Percentiles rank a stretch among this genome's conserved stretches.
phyloP scores from a whole-genome alignment of 1,284 basidiomycete genomes.

The Schizophyllum amplum region DNA sequence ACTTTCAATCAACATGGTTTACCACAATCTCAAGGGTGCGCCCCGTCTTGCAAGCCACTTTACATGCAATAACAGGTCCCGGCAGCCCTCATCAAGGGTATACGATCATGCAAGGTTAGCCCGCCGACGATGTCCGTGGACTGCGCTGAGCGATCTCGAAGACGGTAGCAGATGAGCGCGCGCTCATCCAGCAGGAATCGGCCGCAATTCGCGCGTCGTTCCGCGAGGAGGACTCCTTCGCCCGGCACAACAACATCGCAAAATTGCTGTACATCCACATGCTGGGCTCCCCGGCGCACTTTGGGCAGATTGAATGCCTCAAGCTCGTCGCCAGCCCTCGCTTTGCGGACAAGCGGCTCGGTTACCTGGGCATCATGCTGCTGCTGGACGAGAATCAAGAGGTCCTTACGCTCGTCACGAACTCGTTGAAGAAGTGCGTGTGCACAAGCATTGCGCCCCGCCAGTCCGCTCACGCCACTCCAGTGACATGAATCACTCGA shows the following conservation, averaged over 20 bases:
- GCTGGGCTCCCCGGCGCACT: conserved; percentile 98
- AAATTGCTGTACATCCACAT: conserved; percentile 99
- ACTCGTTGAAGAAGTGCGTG: conserved; percentile 94
- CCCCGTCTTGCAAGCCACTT: conserved; percentile 10
- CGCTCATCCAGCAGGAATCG: conserved; percentile 96
- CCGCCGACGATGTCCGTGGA: conserved; percentile 9
- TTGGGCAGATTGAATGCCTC: conserved; percentile 99
- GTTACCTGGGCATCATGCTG: conserved; percentile 98
- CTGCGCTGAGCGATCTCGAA: conserved; percentile 29
- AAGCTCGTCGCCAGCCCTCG: conserved; percentile 98
- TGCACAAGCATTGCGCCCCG: conserved; percentile 4
- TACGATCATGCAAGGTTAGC: conserved; percentile 82
- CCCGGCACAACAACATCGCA: conserved; percentile 95
- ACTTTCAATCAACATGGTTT: too few relatives aligned
- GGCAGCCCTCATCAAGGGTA: conserved; percentile 91
- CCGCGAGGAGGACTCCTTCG: conserved; percentile 91
- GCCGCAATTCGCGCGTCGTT: conserved; percentile 97
- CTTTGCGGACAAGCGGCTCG: conserved; percentile 95
- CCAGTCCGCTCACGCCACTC: conserved; percentile 4
- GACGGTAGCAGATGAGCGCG: conserved; percentile 97
- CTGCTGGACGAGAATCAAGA: conserved; percentile 97
- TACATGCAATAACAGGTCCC: too few relatives aligned
- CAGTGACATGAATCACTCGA: conserved; percentile 99
- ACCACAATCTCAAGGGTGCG: conserved; percentile 88
- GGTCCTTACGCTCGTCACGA: conserved; percentile 95